Base-by-base conservation (phyloP, 331 rosid genomes). In the Quercus phellos region DNA sequence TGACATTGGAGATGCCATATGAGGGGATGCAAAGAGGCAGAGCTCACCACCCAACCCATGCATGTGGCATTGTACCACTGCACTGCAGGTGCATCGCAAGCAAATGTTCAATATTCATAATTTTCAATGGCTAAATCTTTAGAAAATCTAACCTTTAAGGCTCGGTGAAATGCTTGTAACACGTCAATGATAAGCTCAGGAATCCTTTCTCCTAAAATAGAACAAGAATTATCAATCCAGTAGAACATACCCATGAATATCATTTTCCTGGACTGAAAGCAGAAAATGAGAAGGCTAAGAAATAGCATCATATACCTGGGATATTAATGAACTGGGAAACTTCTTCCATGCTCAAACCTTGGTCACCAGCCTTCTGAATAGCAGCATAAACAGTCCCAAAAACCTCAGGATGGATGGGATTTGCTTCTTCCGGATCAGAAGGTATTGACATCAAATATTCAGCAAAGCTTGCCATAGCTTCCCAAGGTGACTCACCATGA, bases 341-440 rank as follows among this genome's bases (percentile, higher is more conserved):
- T 84, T 93, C 98, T 76, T 77, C 85, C 42, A 91, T 85, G 87
- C 92, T 81, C 88, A 95, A 88, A 75, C 99, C 99, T 83, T 91
- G 98, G 83, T 95, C 99, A 70, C 99, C 97, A 51, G 91, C 91
- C 85, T 83, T 90, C 82, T 84, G 91, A 75, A 93, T 90, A 77
- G 99, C 90, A 85, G 85, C 77, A 87, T 80, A 89, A 82, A 90
- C 85, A 60, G 84, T 80, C 82, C 73, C 76, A 82, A 95, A 90
- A 73, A 87, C 85, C 81, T 89, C 93, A 19, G 94, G 88, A 64
- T 74, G 34, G 78, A 92, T 83, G 75, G 72, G 70, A 79, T 77
- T 30, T 54, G 54, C 73, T 59, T 87, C 83, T 77, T 87, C 90
- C 78, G 42, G 84, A 89, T 77, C 68, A 79, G 79, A 81, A 83